These are phyloP conservation scores for Carex scoparia DNA, from an alignment of 176 grass and related monocot species.

Conservation along the genomic window DNA sequence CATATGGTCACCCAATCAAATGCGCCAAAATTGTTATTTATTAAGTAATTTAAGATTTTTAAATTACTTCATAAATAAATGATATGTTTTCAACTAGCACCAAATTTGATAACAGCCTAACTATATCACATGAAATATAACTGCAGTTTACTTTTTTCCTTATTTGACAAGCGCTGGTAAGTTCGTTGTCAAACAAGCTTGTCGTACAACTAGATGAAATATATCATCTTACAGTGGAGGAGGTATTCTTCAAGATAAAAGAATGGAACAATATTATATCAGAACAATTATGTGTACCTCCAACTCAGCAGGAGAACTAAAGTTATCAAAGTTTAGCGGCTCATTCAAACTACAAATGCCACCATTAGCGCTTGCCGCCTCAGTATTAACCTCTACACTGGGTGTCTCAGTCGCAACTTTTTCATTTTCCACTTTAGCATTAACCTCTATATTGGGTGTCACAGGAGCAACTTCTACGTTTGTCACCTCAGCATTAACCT, in stretches of 20 bases:
- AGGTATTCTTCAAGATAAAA: no score
- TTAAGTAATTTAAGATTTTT: neutral
- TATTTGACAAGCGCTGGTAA: neutral
- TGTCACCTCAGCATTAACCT: constrained; percentile 11
- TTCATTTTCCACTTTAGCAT: constrained; percentile 10
- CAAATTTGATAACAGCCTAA: neutral
- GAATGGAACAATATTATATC: neutral
- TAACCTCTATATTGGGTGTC: constrained; percentile 20
- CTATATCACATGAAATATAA: neutral
- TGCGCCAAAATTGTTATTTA: neutral
- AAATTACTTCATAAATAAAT: neutral
- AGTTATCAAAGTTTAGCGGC: constrained; percentile 47
- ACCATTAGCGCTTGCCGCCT: neutral
- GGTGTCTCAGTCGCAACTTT: constrained; percentile 15
- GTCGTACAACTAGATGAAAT: no score
- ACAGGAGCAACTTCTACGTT: constrained; percentile 7
- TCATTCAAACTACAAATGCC: constrained; percentile 26
- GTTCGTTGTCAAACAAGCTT: neutral
- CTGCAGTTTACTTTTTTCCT: neutral
- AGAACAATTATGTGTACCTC: constrained; percentile 37
- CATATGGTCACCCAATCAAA: neutral
- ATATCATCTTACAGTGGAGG: no score
- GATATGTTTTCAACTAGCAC: neutral
- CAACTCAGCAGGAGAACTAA: constrained; percentile 55
- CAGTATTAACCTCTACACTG: constrained; percentile 15